A percentile compares a stretch with the other conserved stretches of the same genome.
Conservation (phyloP, 2,329 filamentous ascomycete genomes). For the Penicillium freii region DNA sequence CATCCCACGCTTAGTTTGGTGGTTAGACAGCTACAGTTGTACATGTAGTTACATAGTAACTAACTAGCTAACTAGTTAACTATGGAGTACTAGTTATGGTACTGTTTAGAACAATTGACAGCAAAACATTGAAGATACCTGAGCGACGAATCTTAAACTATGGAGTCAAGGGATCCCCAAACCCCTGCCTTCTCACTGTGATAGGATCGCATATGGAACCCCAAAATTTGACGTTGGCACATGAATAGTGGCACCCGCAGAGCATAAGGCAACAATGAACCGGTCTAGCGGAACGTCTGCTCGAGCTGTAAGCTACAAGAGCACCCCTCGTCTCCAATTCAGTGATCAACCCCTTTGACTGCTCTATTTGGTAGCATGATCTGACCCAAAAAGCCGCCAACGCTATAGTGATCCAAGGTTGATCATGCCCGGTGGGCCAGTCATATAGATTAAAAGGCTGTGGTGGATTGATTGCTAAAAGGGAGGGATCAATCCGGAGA, state of each 20-base stretch:
- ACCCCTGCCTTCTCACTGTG: not conserved
- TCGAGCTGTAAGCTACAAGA: not conserved
- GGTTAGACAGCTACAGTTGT: not conserved
- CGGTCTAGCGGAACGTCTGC: not conserved
- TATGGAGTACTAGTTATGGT: not conserved
- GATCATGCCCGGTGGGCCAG: conserved; percentile 10
- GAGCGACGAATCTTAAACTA: conserved; percentile 12
- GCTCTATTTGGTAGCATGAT: conserved; percentile 1
- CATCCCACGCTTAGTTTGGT: not conserved
- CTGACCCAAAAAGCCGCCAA: conserved; percentile 8
- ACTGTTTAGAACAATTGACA: conserved; percentile 3
- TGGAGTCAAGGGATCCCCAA: conserved; percentile 10
- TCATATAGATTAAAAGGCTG: not conserved
- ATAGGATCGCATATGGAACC: conserved; percentile 1
- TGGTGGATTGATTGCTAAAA: conserved; percentile 6
- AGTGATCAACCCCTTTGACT: conserved; percentile 10
- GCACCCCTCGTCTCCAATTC: not conserved
- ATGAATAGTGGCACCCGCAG: not conserved
- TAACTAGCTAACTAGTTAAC: too few relatives aligned
- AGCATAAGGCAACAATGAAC: not conserved
- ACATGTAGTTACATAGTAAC: too few relatives aligned
- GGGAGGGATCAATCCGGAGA: conserved; percentile 2
- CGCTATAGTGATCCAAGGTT: conserved; percentile 6
- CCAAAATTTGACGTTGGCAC: not conserved
- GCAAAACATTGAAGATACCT: conserved; percentile 12